Evolutionary conservation across 805 yeast genomes (phyloP), one percentile per base, ranked within the genome.

Genomic region (Candida morakotiae): DNA sequence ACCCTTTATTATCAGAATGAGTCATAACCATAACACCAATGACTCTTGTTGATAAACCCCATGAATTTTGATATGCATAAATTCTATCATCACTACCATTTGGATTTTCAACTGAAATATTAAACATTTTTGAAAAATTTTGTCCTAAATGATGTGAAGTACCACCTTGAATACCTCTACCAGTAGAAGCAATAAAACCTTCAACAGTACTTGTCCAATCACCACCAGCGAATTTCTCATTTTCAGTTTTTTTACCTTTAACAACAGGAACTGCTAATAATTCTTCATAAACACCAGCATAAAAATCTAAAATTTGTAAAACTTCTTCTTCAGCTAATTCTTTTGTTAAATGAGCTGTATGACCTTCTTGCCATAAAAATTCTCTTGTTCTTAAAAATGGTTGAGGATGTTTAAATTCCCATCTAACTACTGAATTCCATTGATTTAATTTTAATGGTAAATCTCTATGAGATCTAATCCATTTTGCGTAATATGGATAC

Each of bases 341-440:
- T 47, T 71, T 64, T 39, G 94, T 84, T 57, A 94, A 75, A 63
- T 87, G 96, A 38, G 96, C 98, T 35, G 98, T 93, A 72, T 93
- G 99, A 53, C 99, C 99, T 71, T 93, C 99, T 71, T 93, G 99
- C 99, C 99, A 93, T 64, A 93, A 74, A 70, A 93, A 93, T 69
- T 93, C 99, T 71, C 99, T 84, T 10, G 98, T 94, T 77, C 99
- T 85, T 60, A 93, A 71, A 67, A 93, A 93, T 35, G 99, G 99
- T 71, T 93, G 99, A 41, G 99, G 99, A 66, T 93, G 98, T 74
- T 93, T 93, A 72, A 93, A 93, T 70, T 93, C 99, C 99, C 98
- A 93, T 74, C 99, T 84, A 35, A 93, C 99, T 31, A 93, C 99
- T 14, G 97, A 89, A 72, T 94, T 94, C 99, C 99, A 93, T 71